phyloP scores from a whole-genome alignment of 2,329 filamentous ascomycete genomes.

The Diaporthe sp. region DNA sequence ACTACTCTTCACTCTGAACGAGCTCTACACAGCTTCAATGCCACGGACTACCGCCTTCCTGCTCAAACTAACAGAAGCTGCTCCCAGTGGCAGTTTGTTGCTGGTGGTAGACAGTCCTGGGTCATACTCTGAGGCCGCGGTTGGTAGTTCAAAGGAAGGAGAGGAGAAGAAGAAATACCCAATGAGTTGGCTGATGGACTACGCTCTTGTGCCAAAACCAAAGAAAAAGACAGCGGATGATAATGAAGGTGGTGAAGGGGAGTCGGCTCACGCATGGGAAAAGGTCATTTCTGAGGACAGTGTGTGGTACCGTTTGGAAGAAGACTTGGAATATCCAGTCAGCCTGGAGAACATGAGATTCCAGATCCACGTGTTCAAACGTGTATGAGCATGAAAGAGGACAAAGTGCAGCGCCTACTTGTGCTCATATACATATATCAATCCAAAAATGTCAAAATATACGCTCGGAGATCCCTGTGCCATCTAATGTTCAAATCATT shows the following conservation, averaged over 20 bases:
- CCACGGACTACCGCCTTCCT: constrained; percentile 34
- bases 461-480: neutral
- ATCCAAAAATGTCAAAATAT: neutral
- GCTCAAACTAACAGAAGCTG: constrained; percentile 26
- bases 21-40: constrained; percentile 39
- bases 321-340: constrained; percentile 35
- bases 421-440: no score
- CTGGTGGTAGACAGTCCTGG: constrained; percentile 38
- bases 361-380: constrained; percentile 38
- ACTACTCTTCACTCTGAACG: constrained; percentile 39
- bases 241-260: neutral
- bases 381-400: constrained; percentile 12
- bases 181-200: constrained; percentile 38
- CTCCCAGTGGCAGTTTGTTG: constrained; percentile 35
- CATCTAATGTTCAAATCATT: neutral
- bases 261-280: constrained; percentile 32
- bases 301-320: constrained; percentile 32
- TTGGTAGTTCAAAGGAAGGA: constrained; percentile 21
- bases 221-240: constrained; percentile 7
- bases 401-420: no score
- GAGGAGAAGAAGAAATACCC: constrained; percentile 38
- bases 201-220: constrained; percentile 33
- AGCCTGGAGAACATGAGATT: constrained; percentile 41
- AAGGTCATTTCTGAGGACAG: constrained; percentile 35
- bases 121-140: constrained; percentile 9